These are phyloP conservation scores for Xerocomus amazonicus DNA, from an alignment of 1,284 basidiomycete genomes.

Conservation along the genomic window DNA sequence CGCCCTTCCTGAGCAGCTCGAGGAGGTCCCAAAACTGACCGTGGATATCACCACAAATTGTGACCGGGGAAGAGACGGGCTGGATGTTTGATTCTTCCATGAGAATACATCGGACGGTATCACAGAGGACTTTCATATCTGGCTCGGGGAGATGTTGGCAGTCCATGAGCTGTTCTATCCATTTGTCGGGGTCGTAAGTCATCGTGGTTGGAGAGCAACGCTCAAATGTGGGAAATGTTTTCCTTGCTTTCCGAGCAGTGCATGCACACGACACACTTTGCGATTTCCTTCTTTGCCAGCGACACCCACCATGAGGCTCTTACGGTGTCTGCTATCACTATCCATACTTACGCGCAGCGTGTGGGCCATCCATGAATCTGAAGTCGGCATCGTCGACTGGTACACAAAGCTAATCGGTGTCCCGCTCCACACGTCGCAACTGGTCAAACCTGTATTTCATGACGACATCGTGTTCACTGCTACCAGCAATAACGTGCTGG, in stretches of 20 bases:
- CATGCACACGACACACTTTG: background rate
- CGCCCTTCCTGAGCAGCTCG: slow-evolving; percentile 88
- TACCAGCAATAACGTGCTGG: slow-evolving; percentile 77
- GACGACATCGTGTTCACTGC: slow-evolving; percentile 59
- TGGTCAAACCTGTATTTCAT: slow-evolving; percentile 58
- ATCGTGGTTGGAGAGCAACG: slow-evolving; percentile 10
- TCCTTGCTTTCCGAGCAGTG: too few relatives aligned
- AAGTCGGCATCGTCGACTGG: slow-evolving; percentile 87
- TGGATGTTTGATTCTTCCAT: slow-evolving; percentile 97
- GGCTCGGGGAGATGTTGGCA: slow-evolving; percentile 87
- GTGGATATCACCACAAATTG: slow-evolving; percentile 92
- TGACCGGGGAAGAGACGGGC: slow-evolving; percentile 87
- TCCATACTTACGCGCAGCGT: slow-evolving; percentile 10
- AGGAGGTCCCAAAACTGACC: slow-evolving; percentile 96
- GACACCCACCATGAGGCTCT: slow-evolving; percentile 18
- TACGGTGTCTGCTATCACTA: slow-evolving; percentile 17
- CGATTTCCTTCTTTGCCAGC: too few relatives aligned
- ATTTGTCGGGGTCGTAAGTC: slow-evolving; percentile 59
- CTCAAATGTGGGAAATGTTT: slow-evolving; percentile 23
- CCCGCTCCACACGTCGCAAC: slow-evolving; percentile 47
- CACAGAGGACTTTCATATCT: slow-evolving; percentile 90
- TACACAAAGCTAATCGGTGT: slow-evolving; percentile 73
- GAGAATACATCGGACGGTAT: slow-evolving; percentile 78
- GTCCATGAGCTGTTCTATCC: slow-evolving; percentile 76
- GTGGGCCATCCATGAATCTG: slow-evolving; percentile 60